Conservation (phyloP, 2,329 filamentous ascomycete species). For the Xylaria arbuscula region DNA sequence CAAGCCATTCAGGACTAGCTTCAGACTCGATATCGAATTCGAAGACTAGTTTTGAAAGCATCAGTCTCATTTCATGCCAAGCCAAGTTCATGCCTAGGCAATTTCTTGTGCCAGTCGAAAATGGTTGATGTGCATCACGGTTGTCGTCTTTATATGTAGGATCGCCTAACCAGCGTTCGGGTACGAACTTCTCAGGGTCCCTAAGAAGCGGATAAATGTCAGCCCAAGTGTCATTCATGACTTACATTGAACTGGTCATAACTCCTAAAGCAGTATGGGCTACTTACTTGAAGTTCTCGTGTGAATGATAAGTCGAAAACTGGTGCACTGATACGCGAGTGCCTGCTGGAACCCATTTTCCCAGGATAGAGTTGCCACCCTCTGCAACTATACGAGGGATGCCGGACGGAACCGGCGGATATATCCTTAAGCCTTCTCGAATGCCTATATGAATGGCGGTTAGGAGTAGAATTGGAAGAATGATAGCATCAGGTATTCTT, state of each 20-base stretch:
- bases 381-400: constrained; percentile 33
- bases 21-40: constrained; percentile 39
- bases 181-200: constrained; percentile 40
- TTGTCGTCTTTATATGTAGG: constrained; percentile 39
- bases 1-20: constrained; percentile 33
- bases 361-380: constrained; percentile 33
- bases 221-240: background rate
- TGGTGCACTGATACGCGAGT: constrained; percentile 38
- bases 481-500: background rate
- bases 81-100: constrained; percentile 42
- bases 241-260: background rate
- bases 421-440: constrained; percentile 37
- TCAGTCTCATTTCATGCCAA: constrained; percentile 41
- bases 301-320: constrained; percentile 32
- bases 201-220: background rate
- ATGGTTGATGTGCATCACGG: constrained; percentile 41
- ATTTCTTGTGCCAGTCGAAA: constrained; percentile 40
- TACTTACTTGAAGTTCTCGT: constrained; percentile 32
- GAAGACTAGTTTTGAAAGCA: constrained; percentile 37
- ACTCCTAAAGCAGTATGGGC: background rate
- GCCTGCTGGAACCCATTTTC: constrained; percentile 32
- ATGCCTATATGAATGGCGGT: constrained; percentile 11
- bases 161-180: constrained; percentile 43
- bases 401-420: constrained; percentile 35
- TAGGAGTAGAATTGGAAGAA: background rate